Evolutionary conservation across 2,329 filamentous ascomycete species (phyloP).

Genomic region (Claviceps citrina): DNA sequence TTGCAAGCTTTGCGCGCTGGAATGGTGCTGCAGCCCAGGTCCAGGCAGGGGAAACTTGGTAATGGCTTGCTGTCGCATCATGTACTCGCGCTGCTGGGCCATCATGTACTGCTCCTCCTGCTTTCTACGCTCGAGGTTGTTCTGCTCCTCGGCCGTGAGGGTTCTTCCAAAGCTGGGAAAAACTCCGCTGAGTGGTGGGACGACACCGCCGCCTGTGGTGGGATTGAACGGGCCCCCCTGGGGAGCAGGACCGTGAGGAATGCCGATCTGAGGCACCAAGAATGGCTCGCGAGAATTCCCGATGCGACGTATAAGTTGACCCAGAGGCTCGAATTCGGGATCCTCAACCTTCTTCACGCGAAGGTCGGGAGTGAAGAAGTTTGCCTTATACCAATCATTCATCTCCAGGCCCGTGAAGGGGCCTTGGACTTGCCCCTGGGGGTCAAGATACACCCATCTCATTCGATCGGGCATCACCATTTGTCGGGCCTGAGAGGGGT

Average conservation of each 20-base stretch:
- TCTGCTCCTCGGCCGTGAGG: conserved; percentile 92
- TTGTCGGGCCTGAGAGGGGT: conserved; percentile 58
- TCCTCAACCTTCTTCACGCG: conserved; percentile 93
- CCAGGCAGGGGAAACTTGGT: conserved; percentile 51
- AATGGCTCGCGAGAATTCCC: conserved; percentile 96
- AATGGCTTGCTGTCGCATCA: conserved; percentile 71
- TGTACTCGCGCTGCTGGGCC: conserved; percentile 86
- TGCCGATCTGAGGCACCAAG: conserved; percentile 90
- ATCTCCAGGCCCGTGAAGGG: conserved; percentile 95
- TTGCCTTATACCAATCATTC: conserved; percentile 99
- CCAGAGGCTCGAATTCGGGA: conserved; percentile 81
- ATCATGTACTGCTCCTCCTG: conserved; percentile 97
- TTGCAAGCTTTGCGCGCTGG: conserved; percentile 87
- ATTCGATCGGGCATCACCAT: conserved; percentile 99
- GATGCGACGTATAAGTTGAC: conserved; percentile 86
- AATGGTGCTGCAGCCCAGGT: conserved; percentile 66
- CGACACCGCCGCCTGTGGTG: conserved; percentile 42
- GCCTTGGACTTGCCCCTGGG: conserved; percentile 79
- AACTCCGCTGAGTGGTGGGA: conserved; percentile 80
- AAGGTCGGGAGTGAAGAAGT: conserved; percentile 89
- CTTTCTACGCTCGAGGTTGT: conserved; percentile 87
- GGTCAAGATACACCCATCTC: conserved; percentile 96
- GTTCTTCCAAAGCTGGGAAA: conserved; percentile 96
- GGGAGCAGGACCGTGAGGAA: conserved; percentile 66
- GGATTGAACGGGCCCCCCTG: conserved; percentile 33